These are phyloP conservation scores for Zygnema circumcarinatum DNA, from an alignment of 139 green algal genomes.

Conservation along the genomic window DNA sequence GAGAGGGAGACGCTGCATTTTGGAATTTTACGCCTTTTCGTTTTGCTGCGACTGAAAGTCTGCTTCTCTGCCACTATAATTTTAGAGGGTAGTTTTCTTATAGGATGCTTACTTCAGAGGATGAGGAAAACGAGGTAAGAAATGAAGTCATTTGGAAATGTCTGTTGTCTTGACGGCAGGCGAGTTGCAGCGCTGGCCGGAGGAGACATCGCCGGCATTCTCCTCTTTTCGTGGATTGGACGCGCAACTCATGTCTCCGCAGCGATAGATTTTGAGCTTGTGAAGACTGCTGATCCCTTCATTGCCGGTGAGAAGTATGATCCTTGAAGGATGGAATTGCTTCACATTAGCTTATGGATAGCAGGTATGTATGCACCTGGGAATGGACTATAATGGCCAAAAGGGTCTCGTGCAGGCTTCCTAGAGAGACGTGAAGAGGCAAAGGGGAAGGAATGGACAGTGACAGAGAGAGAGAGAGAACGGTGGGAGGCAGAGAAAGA, in stretches of 20 bases:
- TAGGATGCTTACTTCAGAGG: too few species aligned
- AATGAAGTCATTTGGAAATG: too few species aligned
- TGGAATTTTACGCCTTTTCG: too few species aligned
- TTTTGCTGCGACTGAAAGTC: too few species aligned
- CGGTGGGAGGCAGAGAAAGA: too few species aligned
- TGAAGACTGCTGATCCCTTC: conserved; percentile 45
- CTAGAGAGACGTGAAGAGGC: neutral
- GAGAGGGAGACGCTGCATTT: too few species aligned
- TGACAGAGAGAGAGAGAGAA: neutral
- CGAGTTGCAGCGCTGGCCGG: conserved; percentile 14
- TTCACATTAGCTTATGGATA: neutral
- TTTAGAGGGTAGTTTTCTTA: too few species aligned
- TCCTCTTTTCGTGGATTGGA: conserved; percentile 56
- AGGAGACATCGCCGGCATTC: conserved; percentile 31
- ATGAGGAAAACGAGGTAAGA: too few species aligned
- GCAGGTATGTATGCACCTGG: neutral
- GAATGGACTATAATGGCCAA: too few species aligned
- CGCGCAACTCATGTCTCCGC: conserved; percentile 17
- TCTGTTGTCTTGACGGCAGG: conserved; percentile 32
- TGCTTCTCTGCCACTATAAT: too few species aligned
- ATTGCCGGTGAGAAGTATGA: conserved; percentile 42
- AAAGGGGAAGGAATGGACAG: neutral
- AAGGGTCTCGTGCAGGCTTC: too few species aligned
- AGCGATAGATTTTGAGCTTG: conserved; percentile 40
- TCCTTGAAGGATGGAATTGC: neutral